Evolutionary conservation across 306 rosid genomes (phyloP).

Genomic region (Cicer yamashitae): DNA sequence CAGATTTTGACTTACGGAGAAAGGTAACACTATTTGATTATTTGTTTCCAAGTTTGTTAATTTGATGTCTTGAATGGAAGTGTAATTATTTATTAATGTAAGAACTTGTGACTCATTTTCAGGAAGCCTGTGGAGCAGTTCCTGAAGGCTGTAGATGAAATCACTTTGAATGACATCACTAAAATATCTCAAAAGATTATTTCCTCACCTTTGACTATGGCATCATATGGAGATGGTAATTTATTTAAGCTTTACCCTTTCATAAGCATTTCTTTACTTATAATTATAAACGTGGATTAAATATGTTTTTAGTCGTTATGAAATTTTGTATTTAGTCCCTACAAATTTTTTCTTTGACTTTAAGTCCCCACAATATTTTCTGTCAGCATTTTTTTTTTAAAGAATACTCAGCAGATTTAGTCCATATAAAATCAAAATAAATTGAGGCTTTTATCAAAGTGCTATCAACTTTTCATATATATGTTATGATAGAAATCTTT

Average conservation of each 20-base stretch:
- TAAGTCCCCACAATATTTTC: too few relatives aligned
- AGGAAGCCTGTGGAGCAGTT: slow-evolving; percentile 92
- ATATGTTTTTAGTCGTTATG: too few relatives aligned
- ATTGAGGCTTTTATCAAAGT: too few relatives aligned
- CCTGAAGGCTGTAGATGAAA: slow-evolving; percentile 79
- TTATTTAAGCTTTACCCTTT: background rate
- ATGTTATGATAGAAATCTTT: too few relatives aligned
- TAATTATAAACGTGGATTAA: too few relatives aligned
- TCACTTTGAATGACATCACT: slow-evolving; percentile 73
- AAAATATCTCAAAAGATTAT: slow-evolving; percentile 69
- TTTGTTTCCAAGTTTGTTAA: background rate
- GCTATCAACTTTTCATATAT: too few relatives aligned
- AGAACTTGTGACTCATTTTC: slow-evolving; percentile 37
- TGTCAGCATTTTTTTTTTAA: too few relatives aligned
- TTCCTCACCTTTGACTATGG: slow-evolving; percentile 95
- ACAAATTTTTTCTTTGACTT: too few relatives aligned
- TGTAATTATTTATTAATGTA: background rate
- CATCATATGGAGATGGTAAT: slow-evolving; percentile 92
- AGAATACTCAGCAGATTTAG: too few relatives aligned
- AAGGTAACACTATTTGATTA: slow-evolving; percentile 56
- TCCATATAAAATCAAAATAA: too few relatives aligned
- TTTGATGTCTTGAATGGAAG: slow-evolving; percentile 21
- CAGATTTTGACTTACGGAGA: slow-evolving; percentile 96
- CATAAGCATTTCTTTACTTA: slow-evolving; percentile 2
- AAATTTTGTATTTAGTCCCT: too few relatives aligned